Percentiles rank a stretch among this genome's conserved stretches.
These are phyloP conservation scores for Phytopythium litorale DNA, from an alignment of 352 stramenopile genomes.

Conservation along the genomic window DNA sequence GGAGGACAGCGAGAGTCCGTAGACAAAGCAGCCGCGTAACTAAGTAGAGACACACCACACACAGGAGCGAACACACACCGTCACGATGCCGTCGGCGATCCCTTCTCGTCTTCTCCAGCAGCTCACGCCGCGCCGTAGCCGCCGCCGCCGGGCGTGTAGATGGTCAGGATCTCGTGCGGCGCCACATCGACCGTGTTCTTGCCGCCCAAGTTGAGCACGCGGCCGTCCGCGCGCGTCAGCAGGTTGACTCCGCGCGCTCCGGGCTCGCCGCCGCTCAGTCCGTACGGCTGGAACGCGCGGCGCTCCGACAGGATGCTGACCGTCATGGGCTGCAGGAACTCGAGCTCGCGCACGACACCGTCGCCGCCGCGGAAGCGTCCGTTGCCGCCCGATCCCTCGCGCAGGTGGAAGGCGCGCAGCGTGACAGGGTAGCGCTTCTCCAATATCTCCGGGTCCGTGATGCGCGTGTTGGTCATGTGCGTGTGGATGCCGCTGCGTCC, in stretches of 20 bases:
- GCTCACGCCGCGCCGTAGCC: slow-evolving; percentile 78
- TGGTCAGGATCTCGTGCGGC: slow-evolving; percentile 92
- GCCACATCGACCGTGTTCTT: slow-evolving; percentile 95
- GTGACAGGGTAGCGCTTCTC: slow-evolving; percentile 95
- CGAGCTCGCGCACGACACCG: slow-evolving; percentile 94
- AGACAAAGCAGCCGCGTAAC: slow-evolving; percentile 4
- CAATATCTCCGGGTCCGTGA: slow-evolving; percentile 99
- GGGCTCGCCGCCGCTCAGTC: slow-evolving; percentile 89
- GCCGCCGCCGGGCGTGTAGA: slow-evolving; percentile 96
- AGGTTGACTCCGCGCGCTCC: slow-evolving; percentile 93
- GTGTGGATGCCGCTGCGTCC: slow-evolving; percentile 97
- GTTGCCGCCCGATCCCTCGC: slow-evolving; percentile 85
- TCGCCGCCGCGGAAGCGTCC: slow-evolving; percentile 92
- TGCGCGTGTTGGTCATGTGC: slow-evolving; percentile 99
- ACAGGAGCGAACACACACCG: slow-evolving; percentile 7
- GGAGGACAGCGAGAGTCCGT: not conserved
- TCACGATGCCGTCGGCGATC: not conserved
- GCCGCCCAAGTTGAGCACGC: slow-evolving; percentile 76
- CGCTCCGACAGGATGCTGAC: slow-evolving; percentile 98
- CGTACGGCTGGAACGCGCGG: slow-evolving; percentile 94
- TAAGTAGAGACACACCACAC: slow-evolving; percentile 12
- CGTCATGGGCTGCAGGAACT: slow-evolving; percentile 93
- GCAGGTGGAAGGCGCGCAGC: slow-evolving; percentile 82
- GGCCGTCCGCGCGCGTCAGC: slow-evolving; percentile 66
- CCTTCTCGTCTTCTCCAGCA: slow-evolving; percentile 11